Conservation (phyloP, 78 protist genomes). For the Dictyostelium purpureum region DNA sequence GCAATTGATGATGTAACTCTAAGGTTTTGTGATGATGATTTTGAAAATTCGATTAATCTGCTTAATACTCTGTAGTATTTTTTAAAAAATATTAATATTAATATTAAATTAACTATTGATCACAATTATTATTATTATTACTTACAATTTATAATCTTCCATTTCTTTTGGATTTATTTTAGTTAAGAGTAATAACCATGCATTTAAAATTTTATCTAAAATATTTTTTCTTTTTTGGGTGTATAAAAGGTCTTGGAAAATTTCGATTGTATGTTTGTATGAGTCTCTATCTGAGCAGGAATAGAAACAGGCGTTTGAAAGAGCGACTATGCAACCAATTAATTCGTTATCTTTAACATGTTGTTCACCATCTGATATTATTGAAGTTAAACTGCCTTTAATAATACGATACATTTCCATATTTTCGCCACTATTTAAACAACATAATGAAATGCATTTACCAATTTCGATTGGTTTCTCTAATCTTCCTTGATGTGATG, state of each 20-base stretch:
- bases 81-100: not conserved
- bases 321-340: not conserved
- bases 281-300: constrained; percentile 33
- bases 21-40: constrained; percentile 12
- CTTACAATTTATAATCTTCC: constrained; percentile 22
- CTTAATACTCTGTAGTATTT: not conserved
- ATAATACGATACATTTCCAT: not conserved
- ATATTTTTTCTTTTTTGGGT: constrained; percentile 38
- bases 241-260: constrained; percentile 17
- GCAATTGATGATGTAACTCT: constrained; percentile 29
- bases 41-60: constrained; percentile 29
- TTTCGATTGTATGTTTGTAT: constrained; percentile 31
- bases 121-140: not conserved
- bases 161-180: constrained; percentile 36
- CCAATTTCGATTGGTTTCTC: not conserved
- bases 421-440: constrained; percentile 1
- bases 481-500: not conserved
- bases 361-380: constrained; percentile 30
- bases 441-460: not conserved
- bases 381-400: constrained; percentile 22
- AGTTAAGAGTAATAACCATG: constrained; percentile 32
- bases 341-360: not conserved
- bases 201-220: constrained; percentile 20
- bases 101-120: not conserved
- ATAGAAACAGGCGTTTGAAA: constrained; percentile 28